phyloP scores from a whole-genome alignment of 352 stramenopile species.

The Phytophthora colocasiae region DNA sequence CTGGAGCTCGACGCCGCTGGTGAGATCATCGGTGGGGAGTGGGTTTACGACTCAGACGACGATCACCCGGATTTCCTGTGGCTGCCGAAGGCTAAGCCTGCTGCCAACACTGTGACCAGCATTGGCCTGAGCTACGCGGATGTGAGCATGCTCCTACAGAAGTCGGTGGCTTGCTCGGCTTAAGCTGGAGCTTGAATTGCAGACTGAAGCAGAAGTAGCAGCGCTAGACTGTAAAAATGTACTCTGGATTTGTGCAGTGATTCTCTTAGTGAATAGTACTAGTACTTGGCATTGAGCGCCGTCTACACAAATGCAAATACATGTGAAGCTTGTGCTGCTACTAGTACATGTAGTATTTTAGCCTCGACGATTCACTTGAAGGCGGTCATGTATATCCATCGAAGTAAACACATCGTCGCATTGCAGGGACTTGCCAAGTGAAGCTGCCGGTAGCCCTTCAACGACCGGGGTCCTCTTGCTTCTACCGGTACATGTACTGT shows the following conservation, averaged over 20 bases:
- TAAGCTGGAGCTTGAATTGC: neutral
- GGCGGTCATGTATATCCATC: no score
- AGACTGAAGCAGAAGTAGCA: neutral
- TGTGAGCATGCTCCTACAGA: conserved; percentile 26
- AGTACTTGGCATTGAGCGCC: neutral
- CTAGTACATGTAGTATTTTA: no score
- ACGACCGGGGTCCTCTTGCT: no score
- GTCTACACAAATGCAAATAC: neutral
- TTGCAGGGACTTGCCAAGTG: no score
- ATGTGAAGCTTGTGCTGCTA: neutral
- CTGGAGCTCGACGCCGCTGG: conserved; percentile 42
- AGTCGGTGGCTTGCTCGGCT: conserved; percentile 16
- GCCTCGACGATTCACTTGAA: no score
- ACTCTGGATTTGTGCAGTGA: neutral
- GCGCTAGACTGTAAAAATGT: neutral
- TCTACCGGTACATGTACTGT: neutral
- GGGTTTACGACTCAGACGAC: conserved; percentile 40
- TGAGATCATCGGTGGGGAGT: conserved; percentile 50
- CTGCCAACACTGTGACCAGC: conserved; percentile 24
- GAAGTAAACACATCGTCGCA: no score
- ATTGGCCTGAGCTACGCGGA: conserved; percentile 32
- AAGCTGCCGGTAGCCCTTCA: no score
- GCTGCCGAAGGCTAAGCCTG: conserved; percentile 37
- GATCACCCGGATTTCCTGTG: conserved; percentile 54
- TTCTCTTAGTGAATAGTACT: neutral